phyloP scores from a whole-genome alignment of 768 basidiomycete genomes.

The Porpolomopsis calyptriformis region DNA sequence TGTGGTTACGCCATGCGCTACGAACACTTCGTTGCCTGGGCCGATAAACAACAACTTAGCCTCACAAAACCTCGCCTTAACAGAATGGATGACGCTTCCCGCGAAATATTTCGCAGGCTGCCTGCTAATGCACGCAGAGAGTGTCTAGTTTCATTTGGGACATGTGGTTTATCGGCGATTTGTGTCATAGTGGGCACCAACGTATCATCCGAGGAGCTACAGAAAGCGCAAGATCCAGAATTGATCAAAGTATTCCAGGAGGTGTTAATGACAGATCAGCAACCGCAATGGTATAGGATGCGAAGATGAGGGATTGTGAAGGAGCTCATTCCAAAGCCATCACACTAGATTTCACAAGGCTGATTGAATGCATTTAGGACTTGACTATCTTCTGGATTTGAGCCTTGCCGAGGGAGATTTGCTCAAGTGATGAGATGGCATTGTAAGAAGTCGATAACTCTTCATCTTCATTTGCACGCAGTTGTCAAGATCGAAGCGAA shows the following conservation, averaged over 20 bases:
- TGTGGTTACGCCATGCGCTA: neutral
- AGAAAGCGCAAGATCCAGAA: neutral
- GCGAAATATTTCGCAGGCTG: neutral
- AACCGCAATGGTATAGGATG: neutral
- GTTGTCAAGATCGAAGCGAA: no score
- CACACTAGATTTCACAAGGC: no score
- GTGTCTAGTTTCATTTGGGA: neutral
- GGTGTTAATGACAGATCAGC: slow-evolving; percentile 1
- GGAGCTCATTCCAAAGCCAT: no score
- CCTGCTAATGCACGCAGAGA: neutral
- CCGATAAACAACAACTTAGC: neutral
- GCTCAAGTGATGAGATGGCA: no score
- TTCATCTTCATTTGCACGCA: no score
- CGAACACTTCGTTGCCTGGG: slow-evolving; percentile 1
- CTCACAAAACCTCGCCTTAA: neutral
- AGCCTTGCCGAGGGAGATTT: no score
- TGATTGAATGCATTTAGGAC: no score
- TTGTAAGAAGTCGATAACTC: no score
- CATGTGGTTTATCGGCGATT: neutral
- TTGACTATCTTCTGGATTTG: no score
- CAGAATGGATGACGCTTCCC: neutral
- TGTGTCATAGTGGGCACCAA: neutral
- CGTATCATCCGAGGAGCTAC: neutral
- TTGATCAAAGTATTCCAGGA: slow-evolving; percentile 1
- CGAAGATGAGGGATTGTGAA: no score